Evolutionary conservation across 192 early-diverging fungal species (phyloP).

Genomic region (Dissophora globulifera): DNA sequence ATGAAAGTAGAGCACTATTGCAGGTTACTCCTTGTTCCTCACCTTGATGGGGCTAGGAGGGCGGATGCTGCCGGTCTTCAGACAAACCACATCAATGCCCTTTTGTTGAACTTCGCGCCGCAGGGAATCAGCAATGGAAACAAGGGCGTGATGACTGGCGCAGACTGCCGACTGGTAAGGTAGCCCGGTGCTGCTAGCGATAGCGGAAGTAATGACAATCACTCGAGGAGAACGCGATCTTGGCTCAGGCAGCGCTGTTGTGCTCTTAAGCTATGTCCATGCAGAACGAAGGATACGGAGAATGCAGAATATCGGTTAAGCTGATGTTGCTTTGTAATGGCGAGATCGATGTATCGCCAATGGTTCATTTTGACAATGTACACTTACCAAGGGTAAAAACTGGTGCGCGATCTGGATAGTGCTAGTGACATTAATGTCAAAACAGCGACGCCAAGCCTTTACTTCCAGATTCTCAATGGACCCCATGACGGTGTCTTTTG

Average conservation of each 20-base stretch:
- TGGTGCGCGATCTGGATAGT: not conserved
- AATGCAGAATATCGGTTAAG: too few relatives aligned
- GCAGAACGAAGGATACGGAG: too few relatives aligned
- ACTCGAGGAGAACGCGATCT: not conserved
- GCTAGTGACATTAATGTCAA: conserved; percentile 10
- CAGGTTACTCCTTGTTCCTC: too few relatives aligned
- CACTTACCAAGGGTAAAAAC: conserved; percentile 6
- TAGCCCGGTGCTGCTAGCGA: not conserved
- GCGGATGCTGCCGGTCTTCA: not conserved
- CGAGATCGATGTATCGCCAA: too few relatives aligned
- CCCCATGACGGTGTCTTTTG: not conserved
- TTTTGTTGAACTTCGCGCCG: conserved; percentile 7
- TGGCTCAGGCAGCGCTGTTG: not conserved
- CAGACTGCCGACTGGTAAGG: conserved; percentile 1
- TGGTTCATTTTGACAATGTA: too few relatives aligned
- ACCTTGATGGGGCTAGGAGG: not conserved
- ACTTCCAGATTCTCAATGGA: conserved; percentile 3
- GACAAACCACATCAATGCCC: conserved; percentile 6
- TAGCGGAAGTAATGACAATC: conserved; percentile 11
- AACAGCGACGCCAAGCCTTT: conserved; percentile 2
- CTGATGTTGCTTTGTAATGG: too few relatives aligned
- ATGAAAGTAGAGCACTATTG: too few relatives aligned
- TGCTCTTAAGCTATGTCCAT: conserved; percentile 5
- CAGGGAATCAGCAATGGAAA: conserved; percentile 6
- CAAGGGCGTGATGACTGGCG: conserved; percentile 11